phyloP scores from a whole-genome alignment of 1,139 yeast genomes.

The Williopsis jadinii region DNA sequence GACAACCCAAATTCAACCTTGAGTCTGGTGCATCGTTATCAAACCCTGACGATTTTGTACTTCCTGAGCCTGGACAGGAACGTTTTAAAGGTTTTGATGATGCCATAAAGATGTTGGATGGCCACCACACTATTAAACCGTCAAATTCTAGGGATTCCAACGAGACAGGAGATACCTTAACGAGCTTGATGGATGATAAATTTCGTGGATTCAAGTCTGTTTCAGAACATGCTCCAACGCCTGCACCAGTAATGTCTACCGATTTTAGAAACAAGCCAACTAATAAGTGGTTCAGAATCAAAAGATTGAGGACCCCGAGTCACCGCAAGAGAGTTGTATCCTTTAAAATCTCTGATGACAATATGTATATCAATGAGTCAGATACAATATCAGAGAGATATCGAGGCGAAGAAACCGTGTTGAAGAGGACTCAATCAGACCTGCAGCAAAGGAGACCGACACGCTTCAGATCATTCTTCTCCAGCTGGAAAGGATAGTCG shows the following conservation, averaged over 20 bases:
- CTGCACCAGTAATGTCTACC: not conserved
- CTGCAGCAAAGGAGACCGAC: not conserved
- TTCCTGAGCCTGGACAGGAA: not conserved
- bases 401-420: not conserved
- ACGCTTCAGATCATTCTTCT: not conserved
- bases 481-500: not conserved
- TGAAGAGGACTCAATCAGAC: not conserved
- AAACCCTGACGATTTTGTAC: not conserved
- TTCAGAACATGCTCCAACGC: conserved; percentile 1
- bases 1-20: not conserved
- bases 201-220: not conserved
- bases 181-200: conserved; percentile 1
- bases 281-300: not conserved
- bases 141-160: not conserved
- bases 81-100: not conserved
- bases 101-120: not conserved
- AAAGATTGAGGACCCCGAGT: not conserved
- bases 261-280: too few species aligned
- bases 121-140: too few species aligned
- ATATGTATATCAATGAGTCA: not conserved
- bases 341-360: not conserved
- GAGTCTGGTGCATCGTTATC: conserved; percentile 3
- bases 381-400: not conserved
- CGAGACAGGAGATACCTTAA: conserved; percentile 1
- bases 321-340: not conserved